These are phyloP conservation scores for Kwoniella newhampshirensis DNA, from an alignment of 768 basidiomycete genomes.

Conservation along the genomic window DNA sequence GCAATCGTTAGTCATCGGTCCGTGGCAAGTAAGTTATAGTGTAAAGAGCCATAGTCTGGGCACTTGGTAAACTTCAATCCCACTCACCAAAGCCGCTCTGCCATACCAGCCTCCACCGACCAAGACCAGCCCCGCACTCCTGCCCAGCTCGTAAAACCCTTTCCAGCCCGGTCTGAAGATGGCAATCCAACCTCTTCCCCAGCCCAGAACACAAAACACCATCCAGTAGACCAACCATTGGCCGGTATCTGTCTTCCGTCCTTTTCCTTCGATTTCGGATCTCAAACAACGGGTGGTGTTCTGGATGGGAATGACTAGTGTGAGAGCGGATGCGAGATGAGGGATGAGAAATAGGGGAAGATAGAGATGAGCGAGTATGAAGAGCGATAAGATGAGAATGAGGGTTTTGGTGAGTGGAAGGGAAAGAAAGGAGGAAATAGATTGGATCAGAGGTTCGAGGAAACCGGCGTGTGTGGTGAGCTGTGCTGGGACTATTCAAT, in stretches of 20 bases:
- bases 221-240: constrained; percentile 43
- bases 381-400: constrained; percentile 69
- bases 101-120: constrained; percentile 43
- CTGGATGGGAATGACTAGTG: constrained; percentile 37
- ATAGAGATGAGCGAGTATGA: constrained; percentile 56
- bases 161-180: constrained; percentile 32
- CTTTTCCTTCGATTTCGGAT: background rate
- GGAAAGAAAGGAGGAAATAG: constrained; percentile 10
- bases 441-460: constrained; percentile 11
- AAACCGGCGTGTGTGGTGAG: constrained; percentile 32
- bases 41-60: too few relatives aligned
- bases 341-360: constrained; percentile 26
- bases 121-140: constrained; percentile 22
- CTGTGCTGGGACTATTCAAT: constrained; percentile 1
- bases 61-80: background rate
- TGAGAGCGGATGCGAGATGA: constrained; percentile 29
- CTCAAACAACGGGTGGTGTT: constrained; percentile 21
- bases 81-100: constrained; percentile 31
- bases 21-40: too few relatives aligned
- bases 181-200: constrained; percentile 22
- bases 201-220: constrained; percentile 13
- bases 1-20: too few relatives aligned
- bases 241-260: constrained; percentile 12
- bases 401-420: constrained; percentile 58
- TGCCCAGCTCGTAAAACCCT: constrained; percentile 25